phyloP scores from a whole-genome alignment of 2,329 filamentous ascomycete genomes.

The Neofusicoccum sp. region DNA sequence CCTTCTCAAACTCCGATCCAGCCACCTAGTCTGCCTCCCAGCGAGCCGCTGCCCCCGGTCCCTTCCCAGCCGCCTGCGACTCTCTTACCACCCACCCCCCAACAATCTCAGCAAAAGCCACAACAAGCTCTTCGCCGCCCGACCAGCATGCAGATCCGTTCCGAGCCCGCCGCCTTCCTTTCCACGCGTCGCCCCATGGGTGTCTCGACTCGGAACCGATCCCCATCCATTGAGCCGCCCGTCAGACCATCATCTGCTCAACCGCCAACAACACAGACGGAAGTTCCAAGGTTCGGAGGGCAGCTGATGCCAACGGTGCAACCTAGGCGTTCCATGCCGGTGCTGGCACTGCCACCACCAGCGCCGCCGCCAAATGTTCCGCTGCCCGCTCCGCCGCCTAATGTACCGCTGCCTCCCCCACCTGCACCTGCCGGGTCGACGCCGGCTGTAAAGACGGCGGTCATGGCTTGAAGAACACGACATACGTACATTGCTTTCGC shows the following conservation, averaged over 20 bases:
- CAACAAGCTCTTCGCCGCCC: slow-evolving; percentile 39
- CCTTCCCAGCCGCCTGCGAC: slow-evolving; percentile 19
- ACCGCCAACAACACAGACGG: not conserved
- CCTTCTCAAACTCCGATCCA: not conserved
- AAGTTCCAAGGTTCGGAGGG: too few relatives aligned
- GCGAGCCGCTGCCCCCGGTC: slow-evolving; percentile 16
- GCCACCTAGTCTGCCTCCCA: not conserved
- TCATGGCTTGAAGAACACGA: slow-evolving; percentile 1
- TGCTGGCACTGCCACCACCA: slow-evolving; percentile 44
- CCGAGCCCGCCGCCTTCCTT: slow-evolving; percentile 44
- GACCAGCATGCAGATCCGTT: slow-evolving; percentile 44
- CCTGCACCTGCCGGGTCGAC: not conserved
- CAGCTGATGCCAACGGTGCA: slow-evolving; percentile 19
- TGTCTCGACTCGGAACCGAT: slow-evolving; percentile 10
- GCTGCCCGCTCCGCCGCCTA: slow-evolving; percentile 39
- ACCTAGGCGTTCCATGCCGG: slow-evolving; percentile 33
- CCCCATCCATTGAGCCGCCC: not conserved
- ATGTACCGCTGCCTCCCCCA: slow-evolving; percentile 3
- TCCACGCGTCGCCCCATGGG: slow-evolving; percentile 32
- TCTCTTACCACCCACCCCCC: slow-evolving; percentile 18
- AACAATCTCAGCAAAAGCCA: not conserved
- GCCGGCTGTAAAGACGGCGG: slow-evolving; percentile 1
- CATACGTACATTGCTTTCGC: not conserved
- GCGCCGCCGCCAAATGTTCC: slow-evolving; percentile 47
- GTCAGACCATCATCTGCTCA: slow-evolving; percentile 2